Evolutionary conservation across 1,284 basidiomycete genomes (phyloP), one percentile per base, ranked within the genome.

Genomic region (Pseudozyma thailandica): DNA sequence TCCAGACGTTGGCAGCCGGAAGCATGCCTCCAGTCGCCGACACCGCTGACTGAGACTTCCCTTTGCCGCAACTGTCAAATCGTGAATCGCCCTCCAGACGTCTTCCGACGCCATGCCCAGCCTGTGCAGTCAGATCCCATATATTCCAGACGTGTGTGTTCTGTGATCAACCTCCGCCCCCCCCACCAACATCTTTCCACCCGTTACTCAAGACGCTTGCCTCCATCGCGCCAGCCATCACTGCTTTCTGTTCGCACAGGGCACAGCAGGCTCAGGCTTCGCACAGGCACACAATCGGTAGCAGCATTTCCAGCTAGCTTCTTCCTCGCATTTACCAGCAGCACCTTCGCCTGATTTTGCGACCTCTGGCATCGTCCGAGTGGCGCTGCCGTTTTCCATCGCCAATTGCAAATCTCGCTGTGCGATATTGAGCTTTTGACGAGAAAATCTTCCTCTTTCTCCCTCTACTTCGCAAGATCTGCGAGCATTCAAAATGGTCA

Each of bases 221-320:
- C 50, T 30, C 43, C 27, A 20, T 37, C 41, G 46, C 58, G 18
- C 42, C n/a, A 33, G 58, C 58, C 46, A 38, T 7, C 7, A 41
- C 20, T 21, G 47, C 42, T 53, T 37, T 16, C 59, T 55, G 59
- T 55, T 35, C 59, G 52, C 51, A 46, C 43, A 37, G 61, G 46
- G 61, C n/a, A 58, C 50, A 64, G 50, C 28, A 46, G 25, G 37
- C 55, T 20, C 27, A 18, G 50, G 39, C 50, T 56, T 35, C 20
- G 61, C 46, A 54, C n/a, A 31, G 45, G 26, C 37, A 53, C 12
- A 41, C 16, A 37, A 9, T 12, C n/a, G 41, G 46, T 31, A 49
- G 51, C 12, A 23, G 37, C 43, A 18, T 6, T 20, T 31, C 15
- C 23, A 16, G 6, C n/a, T 20, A n/a, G 6, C 18, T 25, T 39